phyloP scores from a whole-genome alignment of 768 basidiomycete species.

The Leccinum incarnatum region DNA sequence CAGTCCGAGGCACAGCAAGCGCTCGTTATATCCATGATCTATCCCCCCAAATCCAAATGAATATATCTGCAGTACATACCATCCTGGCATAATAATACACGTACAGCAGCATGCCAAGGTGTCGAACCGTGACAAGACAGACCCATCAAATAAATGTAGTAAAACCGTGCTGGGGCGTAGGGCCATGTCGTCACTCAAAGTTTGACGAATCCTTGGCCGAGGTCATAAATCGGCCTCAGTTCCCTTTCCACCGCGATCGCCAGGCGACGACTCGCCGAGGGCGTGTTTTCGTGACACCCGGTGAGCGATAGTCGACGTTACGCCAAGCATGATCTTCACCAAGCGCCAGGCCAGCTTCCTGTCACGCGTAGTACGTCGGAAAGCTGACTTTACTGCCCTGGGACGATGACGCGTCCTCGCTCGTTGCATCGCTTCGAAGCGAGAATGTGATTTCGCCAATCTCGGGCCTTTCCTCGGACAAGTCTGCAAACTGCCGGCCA shows the following conservation, averaged over 20 bases:
- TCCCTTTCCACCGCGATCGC: background rate
- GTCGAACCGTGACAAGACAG: constrained; percentile 1
- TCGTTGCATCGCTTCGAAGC: constrained; percentile 3
- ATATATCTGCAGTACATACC: background rate
- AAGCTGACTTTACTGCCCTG: background rate
- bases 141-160: background rate
- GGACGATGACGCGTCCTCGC: constrained; percentile 1
- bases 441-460: constrained; percentile 25
- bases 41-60: background rate
- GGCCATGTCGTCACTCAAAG: background rate
- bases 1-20: background rate
- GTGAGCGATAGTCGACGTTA: background rate
- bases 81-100: constrained; percentile 4
- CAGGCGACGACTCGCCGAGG: background rate
- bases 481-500: constrained; percentile 4
- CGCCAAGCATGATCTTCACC: background rate
- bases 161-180: background rate
- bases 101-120: background rate
- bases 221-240: background rate
- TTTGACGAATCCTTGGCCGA: background rate
- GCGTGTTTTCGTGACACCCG: background rate
- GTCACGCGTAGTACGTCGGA: background rate
- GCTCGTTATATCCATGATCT: background rate
- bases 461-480: constrained; percentile 14
- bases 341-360: background rate